Base-by-base conservation (phyloP, 768 basidiomycete species). In the Kwoniella europaea region DNA sequence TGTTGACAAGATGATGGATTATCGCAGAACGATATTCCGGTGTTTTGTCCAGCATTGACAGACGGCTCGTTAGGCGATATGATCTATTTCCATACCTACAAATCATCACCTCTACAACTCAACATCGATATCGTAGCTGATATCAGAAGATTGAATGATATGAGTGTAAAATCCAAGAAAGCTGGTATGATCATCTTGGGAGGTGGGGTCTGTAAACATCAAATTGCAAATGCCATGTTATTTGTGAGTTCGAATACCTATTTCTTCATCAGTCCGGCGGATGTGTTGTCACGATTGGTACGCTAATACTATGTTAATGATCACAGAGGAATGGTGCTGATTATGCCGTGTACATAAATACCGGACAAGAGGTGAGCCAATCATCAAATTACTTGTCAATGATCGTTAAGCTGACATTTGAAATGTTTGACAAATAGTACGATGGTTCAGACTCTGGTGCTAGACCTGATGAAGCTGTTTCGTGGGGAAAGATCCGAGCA, bases 171-270 rank as follows among this genome's bases (percentile, higher is more conserved):
- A 73, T 91, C 95, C 44, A 90, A 89, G 67, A 95, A 93, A 85
- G 97, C 97, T 20, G 97, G 97, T 2, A 98, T 98, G 95, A 93
- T 99, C 76, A 90, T 99, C 64, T 89, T 98, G 13, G 97, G 97
- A 9, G 97, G 97, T 2, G 97, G 97, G 0, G 94, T 99, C 10
- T 98, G 95, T 86, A 99, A 99, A 83, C 97, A 99, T 82, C 97
- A 99, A 81, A 97, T 99, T 67, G 96, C 96, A n/a, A 99, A 99
- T 80, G 94, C 96, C 1, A 98, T 99, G 97, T 86, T 99, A 24
- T 97, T 99, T 80, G 96, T 98, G 84, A 84, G 88, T 74, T 24
- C 4, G 35, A 35, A 35, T 35, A 35, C 35, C 35, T 35, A 35
- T 35, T 35, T 6, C 35, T 35, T 35, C 35, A 35, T 35, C 35